Conservation (phyloP, 2,329 filamentous ascomycete genomes). For the Curvularia sp. region DNA sequence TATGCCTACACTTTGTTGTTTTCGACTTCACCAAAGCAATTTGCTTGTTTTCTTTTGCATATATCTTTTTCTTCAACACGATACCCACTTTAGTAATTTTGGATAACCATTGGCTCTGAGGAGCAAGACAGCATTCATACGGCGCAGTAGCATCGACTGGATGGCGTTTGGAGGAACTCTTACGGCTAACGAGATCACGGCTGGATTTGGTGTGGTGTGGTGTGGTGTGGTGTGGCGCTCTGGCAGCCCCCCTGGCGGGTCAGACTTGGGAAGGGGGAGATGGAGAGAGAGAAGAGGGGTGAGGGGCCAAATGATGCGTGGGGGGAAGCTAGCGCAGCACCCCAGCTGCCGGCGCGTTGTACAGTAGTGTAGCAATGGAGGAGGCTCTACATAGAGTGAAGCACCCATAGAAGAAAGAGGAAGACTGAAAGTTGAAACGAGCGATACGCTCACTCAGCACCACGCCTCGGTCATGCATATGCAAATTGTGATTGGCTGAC, state of each 20-base stretch:
- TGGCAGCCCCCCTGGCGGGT: neutral
- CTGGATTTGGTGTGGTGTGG: conserved; percentile 12
- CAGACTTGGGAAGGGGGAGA: neutral
- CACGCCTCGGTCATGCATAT: conserved; percentile 24
- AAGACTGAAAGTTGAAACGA: conserved; percentile 34
- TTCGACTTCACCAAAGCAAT: conserved; percentile 32
- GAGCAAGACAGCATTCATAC: conserved; percentile 34
- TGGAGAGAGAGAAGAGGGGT: neutral
- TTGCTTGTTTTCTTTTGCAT: conserved; percentile 48
- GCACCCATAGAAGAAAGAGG: conserved; percentile 22
- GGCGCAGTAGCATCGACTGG: conserved; percentile 34
- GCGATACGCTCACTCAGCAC: conserved; percentile 35
- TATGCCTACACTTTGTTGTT: conserved; percentile 16
- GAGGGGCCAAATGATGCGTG: conserved; percentile 23
- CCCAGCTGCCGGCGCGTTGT: conserved; percentile 38
- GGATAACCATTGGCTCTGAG: conserved; percentile 34
- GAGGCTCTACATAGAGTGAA: conserved; percentile 24
- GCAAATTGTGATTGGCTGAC: conserved; percentile 30
- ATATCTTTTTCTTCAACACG: conserved; percentile 43
- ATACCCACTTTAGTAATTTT: conserved; percentile 53
- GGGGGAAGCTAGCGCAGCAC: conserved; percentile 49
- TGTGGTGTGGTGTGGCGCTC: no score
- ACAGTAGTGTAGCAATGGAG: conserved; percentile 25
- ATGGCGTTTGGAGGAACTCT: conserved; percentile 37
- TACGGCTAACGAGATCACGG: conserved; percentile 39